A percentile compares a stretch with the other conserved stretches of the same genome.
Conservation (phyloP, 1,284 basidiomycete species). For the Rhodotorula sp. region DNA sequence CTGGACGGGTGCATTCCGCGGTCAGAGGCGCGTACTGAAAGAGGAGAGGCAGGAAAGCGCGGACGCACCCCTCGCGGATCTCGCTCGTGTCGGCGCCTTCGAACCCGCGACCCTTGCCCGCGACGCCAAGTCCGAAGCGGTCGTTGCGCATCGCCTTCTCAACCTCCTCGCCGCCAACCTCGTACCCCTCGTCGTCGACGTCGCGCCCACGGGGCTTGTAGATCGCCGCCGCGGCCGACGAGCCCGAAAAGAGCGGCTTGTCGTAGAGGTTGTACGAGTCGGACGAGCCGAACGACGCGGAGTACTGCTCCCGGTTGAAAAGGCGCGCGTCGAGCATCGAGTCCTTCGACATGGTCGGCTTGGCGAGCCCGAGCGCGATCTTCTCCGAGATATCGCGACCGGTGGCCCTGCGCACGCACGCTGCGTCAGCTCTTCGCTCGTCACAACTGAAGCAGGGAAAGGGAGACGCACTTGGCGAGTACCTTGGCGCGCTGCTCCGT, state of each 20-base stretch:
- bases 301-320: constrained; percentile 92
- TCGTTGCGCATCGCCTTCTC: constrained; percentile 87
- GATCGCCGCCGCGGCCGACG: constrained; percentile 92
- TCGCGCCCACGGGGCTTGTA: constrained; percentile 79
- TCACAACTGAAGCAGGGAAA: background rate
- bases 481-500: constrained; percentile 93
- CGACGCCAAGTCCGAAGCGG: constrained; percentile 82
- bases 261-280: constrained; percentile 94
- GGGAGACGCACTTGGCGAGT: constrained; percentile 72
- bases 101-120: constrained; percentile 74
- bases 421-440: background rate
- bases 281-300: constrained; percentile 80
- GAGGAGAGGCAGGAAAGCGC: background rate
- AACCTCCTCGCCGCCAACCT: constrained; percentile 85
- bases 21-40: too few relatives aligned
- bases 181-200: constrained; percentile 77
- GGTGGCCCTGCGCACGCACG: constrained; percentile 63
- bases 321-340: constrained; percentile 94
- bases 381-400: constrained; percentile 99
- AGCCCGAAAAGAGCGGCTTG: constrained; percentile 91
- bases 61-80: constrained; percentile 55
- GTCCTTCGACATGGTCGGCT: constrained; percentile 92
- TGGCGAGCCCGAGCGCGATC: constrained; percentile 94
- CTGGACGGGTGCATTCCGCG: too few relatives aligned
- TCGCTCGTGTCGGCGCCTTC: constrained; percentile 83